These are phyloP conservation scores for Scedosporium dehoogii DNA, from an alignment of 2,329 filamentous ascomycete species.

Conservation along the genomic window DNA sequence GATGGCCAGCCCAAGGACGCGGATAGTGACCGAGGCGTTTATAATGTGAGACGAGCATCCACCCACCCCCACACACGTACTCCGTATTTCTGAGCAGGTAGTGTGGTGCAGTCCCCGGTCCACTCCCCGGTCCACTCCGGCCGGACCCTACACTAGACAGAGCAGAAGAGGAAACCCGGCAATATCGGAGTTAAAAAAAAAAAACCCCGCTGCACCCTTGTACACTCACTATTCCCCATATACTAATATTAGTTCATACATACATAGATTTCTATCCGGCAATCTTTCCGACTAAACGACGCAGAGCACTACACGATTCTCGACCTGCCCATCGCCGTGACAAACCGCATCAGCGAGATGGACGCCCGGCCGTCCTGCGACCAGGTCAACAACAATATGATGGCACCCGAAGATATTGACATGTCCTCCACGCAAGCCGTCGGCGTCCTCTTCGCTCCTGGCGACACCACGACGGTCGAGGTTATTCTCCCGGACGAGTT, in stretches of 20 bases:
- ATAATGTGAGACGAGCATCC: constrained; percentile 40
- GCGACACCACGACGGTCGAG: constrained; percentile 36
- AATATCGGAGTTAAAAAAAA: too few species aligned
- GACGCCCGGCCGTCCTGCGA: constrained; percentile 38
- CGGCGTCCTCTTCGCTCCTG: constrained; percentile 40
- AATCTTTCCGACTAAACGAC: constrained; percentile 57
- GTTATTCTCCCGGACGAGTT: constrained; percentile 12
- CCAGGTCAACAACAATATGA: constrained; percentile 38
- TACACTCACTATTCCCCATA: neutral
- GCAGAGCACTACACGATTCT: constrained; percentile 60
- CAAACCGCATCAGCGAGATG: constrained; percentile 46
- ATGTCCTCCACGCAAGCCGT: constrained; percentile 30
- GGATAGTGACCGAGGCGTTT: constrained; percentile 46
- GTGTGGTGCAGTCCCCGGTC: too few species aligned
- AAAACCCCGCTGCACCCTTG: too few species aligned
- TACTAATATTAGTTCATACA: neutral
- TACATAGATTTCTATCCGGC: constrained; percentile 55
- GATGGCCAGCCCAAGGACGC: constrained; percentile 36
- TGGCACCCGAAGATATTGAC: constrained; percentile 35
- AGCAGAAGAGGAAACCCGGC: too few species aligned
- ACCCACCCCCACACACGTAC: neutral
- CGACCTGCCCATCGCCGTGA: constrained; percentile 58
- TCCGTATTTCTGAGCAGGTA: too few species aligned
- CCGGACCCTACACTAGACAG: neutral
- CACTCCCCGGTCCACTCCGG: neutral